Base-by-base conservation (phyloP, 2,329 filamentous ascomycete species). In the Sphaerulina musiva region DNA sequence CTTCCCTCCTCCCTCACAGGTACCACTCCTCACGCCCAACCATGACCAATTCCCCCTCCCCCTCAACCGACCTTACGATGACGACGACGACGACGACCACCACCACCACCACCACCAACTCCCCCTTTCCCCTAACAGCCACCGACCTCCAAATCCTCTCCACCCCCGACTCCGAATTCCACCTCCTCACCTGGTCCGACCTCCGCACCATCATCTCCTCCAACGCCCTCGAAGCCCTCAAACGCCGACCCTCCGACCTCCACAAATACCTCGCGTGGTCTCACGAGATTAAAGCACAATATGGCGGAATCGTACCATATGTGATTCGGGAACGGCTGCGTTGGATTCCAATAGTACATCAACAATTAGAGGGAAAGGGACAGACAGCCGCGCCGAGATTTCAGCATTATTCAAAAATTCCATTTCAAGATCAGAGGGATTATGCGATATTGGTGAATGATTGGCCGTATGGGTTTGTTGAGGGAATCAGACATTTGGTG, bases 241-340 rank as follows among this genome's bases (percentile, higher is more conserved):
- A 79, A 64, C 78, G 82, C 59, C 77, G 76, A 66, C 82, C 82
- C 20, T 81, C 78, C 57, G 77, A 81, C 59, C 71, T 83, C 12
- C 73, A 74, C 64, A 76, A 78, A 50, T 85, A 85, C 63, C 73
- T 83, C n/a, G 72, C 74, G 32, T 85, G 81, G 81, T 78, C 77
- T 2, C 69, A 70, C 40, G 69, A 76, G 36, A 79, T 76, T 40
- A 82, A 82, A 61, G 65, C 69, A n/a, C 64, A 73, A 39, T 81
- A 81, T 65, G 80, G 80, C 48, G 74, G 74, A 39, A 78, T 81
- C 45, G 79, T 76, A 46, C 73, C 77, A 53, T 84, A 78, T 64
- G 75, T 85, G 38, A 76, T 80, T 48, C 67, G 73, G 50, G 72
- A 78, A 57, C 77, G 81, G 3, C 71, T 85, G 9, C 70, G 70